Percentiles rank a stretch among this genome's conserved stretches.
Conservation (phyloP, 192 early-diverging fungal species). For the Mycoemilia scoparia region DNA sequence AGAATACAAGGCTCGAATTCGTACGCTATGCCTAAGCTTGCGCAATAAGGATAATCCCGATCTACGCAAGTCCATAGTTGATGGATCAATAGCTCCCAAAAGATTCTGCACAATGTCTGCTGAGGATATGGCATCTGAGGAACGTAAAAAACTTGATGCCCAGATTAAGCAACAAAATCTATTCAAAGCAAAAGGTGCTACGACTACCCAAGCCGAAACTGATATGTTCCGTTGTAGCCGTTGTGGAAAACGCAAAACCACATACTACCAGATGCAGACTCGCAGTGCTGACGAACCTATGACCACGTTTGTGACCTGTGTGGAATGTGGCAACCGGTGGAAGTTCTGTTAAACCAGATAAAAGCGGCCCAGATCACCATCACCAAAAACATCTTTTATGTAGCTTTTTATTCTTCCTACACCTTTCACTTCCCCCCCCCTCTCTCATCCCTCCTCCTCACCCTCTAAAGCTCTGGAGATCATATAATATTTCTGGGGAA, state of each 20-base stretch:
- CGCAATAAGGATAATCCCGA: conserved; percentile 60
- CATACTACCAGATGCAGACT: conserved; percentile 95
- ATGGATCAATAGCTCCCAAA: conserved; percentile 41
- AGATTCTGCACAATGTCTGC: conserved; percentile 62
- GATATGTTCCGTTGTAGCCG: conserved; percentile 89
- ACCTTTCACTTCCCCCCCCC: no score
- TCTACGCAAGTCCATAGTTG: conserved; percentile 46
- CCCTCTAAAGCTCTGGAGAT: no score
- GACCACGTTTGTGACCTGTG: conserved; percentile 93
- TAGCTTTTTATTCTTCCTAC: no score
- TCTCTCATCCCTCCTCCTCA: no score
- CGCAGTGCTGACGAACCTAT: conserved; percentile 97
- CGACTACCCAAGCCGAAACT: conserved; percentile 57
- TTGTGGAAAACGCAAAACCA: conserved; percentile 68
- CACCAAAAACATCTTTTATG: no score
- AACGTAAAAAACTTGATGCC: conserved; percentile 48
- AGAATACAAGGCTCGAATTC: conserved; percentile 54
- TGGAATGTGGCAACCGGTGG: conserved; percentile 70
- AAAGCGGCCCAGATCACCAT: no score
- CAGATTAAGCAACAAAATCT: conserved; percentile 54
- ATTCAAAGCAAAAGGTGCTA: conserved; percentile 60
- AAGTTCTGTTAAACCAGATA: conserved; percentile 39
- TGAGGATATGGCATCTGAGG: conserved; percentile 85
- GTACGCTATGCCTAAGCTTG: conserved; percentile 61
- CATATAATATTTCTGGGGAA: no score